Base-by-base conservation (phyloP, 129 eudicot species). In the Escallonia herrerae region DNA sequence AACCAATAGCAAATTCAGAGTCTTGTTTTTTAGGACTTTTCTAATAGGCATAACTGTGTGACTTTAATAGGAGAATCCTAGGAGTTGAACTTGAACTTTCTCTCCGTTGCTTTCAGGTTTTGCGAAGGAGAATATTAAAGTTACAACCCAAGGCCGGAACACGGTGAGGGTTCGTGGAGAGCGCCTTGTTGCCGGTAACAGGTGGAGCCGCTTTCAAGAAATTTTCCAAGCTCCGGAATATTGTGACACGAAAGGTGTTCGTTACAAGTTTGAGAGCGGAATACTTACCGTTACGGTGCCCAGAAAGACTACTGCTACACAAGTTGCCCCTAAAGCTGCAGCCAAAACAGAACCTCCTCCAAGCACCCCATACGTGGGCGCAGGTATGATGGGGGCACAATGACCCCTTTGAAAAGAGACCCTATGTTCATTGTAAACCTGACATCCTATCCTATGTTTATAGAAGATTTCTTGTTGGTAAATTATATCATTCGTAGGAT, bases 141-240 rank as follows among this genome's bases (percentile, higher is more conserved):
- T 87, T 4, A 72, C 89, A 40, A 83, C 90, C 2, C 95, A 91
- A 75, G 74, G 73, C 51, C 10, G 59, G 53, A 83, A 85, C 38
- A 68, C 71, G 3, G 56, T 87, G 47, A 87, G 93, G 64, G 78
- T 80, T 45, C 75, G 86, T 40, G 97, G 95, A 13, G 88, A 80
- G 58, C 81, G 90, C 13, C 66, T 64, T 49, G 13, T 78, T 40
- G 59, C 64, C 2, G 86, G 77, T 5, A 87, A 87, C 79, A 91
- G 76, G 80, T 80, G 86, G 88, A 84, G 80, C 69, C 82, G 94
- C 4, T 91, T 91, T 60, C 84, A 71, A 43, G 83, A 87, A 56
- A 86, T 80, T 73, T 83, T 62, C 43, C 68, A 54, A 46, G 80
- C 78, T 48, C 90, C 95, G 0, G 80, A 76, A 57, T 67, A 80